These are phyloP conservation scores for Curvularia sp. DNA, from an alignment of 2,329 filamentous ascomycete genomes.

Conservation along the genomic window DNA sequence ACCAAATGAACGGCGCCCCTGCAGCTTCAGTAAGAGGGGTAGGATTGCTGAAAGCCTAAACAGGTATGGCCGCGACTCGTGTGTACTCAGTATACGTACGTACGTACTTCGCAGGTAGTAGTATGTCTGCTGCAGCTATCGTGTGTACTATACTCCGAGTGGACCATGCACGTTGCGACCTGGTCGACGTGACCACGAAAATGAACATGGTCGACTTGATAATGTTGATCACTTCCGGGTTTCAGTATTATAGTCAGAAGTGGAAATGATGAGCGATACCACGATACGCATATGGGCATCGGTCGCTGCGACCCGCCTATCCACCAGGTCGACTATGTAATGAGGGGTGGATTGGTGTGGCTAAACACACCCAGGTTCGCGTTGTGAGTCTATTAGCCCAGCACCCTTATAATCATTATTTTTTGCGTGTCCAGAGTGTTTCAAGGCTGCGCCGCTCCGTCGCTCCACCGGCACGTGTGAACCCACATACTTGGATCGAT, in stretches of 20 bases:
- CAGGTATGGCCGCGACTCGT: background rate
- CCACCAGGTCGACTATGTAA: background rate
- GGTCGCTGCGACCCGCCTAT: background rate
- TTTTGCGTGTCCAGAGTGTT: background rate
- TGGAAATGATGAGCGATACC: background rate
- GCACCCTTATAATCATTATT: constrained; percentile 1
- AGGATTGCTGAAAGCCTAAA: background rate
- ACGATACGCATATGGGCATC: background rate
- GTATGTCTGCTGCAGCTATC: background rate
- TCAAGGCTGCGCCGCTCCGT: background rate
- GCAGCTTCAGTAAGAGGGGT: constrained; percentile 1
- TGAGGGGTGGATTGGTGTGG: constrained; percentile 1
- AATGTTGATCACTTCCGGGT: background rate
- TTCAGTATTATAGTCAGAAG: background rate
- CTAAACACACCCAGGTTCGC: constrained; percentile 1
- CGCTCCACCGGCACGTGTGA: background rate
- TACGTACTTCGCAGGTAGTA: background rate
- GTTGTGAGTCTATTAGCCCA: background rate
- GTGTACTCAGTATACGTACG: background rate
- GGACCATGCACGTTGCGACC: background rate
- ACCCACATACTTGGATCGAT: background rate
- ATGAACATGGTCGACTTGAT: constrained; percentile 1
- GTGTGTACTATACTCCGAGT: background rate
- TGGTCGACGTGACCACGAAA: constrained; percentile 2
- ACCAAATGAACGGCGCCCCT: background rate